Percentiles rank a stretch among this genome's conserved stretches.
phyloP scores from a whole-genome alignment of 2,329 filamentous ascomycete genomes.

The Zopfia rhizophila region DNA sequence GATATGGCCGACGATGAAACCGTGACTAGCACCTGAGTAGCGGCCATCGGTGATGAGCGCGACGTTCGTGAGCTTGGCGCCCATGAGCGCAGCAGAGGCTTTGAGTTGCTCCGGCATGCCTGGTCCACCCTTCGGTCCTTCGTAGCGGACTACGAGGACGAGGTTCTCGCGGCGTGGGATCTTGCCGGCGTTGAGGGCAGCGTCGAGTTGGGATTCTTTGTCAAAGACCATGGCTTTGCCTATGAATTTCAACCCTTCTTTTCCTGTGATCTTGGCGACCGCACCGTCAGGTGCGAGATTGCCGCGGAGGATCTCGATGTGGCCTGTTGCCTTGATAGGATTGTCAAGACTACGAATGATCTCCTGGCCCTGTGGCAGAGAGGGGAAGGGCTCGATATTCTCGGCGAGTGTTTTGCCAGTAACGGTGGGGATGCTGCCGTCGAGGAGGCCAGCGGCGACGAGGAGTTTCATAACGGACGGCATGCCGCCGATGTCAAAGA shows the following conservation, averaged over 20 bases:
- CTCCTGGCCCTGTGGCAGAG: conserved; percentile 78
- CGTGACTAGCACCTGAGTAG: conserved; percentile 88
- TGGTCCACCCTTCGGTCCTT: conserved; percentile 91
- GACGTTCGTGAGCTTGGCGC: conserved; percentile 85
- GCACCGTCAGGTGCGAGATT: conserved; percentile 90
- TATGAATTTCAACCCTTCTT: conserved; percentile 85
- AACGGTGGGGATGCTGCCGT: conserved; percentile 82
- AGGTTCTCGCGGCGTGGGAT: conserved; percentile 82
- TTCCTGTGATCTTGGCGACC: conserved; percentile 96
- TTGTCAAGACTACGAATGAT: conserved; percentile 84
- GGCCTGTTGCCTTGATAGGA: conserved; percentile 86
- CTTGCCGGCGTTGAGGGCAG: conserved; percentile 75
- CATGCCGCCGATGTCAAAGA: conserved; percentile 86
- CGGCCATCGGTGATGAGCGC: conserved; percentile 92
- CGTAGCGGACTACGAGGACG: conserved; percentile 90
- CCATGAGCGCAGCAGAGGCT: conserved; percentile 90
- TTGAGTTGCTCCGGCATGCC: conserved; percentile 97
- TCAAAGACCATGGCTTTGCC: conserved; percentile 87
- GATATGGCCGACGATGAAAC: conserved; percentile 94
- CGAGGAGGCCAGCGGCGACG: conserved; percentile 77
- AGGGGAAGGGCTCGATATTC: conserved; percentile 81
- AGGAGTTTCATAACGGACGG: conserved; percentile 88
- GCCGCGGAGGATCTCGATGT: conserved; percentile 87
- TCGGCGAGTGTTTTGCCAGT: conserved; percentile 86
- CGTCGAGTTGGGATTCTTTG: conserved; percentile 82